These are phyloP conservation scores for Saururus chinensis DNA, from an alignment of 164 flowering plant species.

Conservation along the genomic window DNA sequence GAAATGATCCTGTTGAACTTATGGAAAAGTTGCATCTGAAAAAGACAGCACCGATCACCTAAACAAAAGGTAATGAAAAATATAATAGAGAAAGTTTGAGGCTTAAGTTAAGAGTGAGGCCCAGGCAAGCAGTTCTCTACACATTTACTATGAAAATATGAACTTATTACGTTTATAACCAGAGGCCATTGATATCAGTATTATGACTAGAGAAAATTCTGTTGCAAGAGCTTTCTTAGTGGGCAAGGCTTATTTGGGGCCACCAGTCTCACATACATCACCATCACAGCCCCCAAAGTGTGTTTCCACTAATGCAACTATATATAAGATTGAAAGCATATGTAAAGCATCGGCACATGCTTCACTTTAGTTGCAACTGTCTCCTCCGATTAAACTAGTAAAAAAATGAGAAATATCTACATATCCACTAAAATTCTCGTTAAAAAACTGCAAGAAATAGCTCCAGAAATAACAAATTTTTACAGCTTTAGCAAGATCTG, in stretches of 20 bases:
- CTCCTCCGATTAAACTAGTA: too few species aligned
- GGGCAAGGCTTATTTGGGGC: too few species aligned
- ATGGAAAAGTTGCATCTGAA: background rate
- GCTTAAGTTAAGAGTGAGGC: too few species aligned
- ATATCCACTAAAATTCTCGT: too few species aligned
- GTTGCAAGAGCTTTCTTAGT: too few species aligned
- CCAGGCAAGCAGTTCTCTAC: too few species aligned
- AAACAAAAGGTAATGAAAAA: background rate
- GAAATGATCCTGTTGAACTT: background rate
- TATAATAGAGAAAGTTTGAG: background rate
- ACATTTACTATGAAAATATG: too few species aligned
- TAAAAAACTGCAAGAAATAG: too few species aligned
- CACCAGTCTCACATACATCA: background rate
- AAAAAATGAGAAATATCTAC: too few species aligned
- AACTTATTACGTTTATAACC: too few species aligned
- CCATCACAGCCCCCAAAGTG: background rate
- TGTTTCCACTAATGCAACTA: background rate
- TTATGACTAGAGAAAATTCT: too few species aligned
- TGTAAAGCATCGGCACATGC: background rate
- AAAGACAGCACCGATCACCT: background rate
- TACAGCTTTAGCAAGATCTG: background rate
- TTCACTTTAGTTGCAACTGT: background rate
- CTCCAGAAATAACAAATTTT: background rate
- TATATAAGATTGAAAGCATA: background rate
- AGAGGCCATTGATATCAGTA: too few species aligned